A percentile compares a stretch with the other conserved stretches of the same genome.
Conservation (phyloP, 1,284 basidiomycete species). For the Anthracocystis walkeri region DNA sequence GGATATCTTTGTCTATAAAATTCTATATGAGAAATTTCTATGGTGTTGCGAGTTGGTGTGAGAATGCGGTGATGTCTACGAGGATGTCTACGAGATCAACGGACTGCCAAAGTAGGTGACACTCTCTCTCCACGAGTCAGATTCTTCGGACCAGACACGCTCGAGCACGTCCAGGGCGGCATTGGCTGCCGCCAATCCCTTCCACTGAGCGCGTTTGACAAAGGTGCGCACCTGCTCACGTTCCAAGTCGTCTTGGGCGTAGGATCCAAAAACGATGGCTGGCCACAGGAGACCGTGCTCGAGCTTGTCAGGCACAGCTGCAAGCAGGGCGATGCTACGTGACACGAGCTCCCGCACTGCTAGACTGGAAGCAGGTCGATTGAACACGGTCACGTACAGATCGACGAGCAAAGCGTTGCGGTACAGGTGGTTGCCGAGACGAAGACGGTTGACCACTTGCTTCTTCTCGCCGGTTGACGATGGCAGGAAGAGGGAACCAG, state of each 20-base stretch:
- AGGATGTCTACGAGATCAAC: conserved; percentile 28
- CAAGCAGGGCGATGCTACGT: conserved; percentile 30
- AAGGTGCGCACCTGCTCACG: conserved; percentile 25
- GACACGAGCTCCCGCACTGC: conserved; percentile 34
- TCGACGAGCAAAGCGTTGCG: conserved; percentile 47
- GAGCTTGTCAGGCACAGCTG: conserved; percentile 24
- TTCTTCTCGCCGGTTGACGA: conserved; percentile 10
- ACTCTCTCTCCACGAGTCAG: conserved; percentile 34
- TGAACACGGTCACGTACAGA: conserved; percentile 44
- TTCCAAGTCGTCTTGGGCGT: conserved; percentile 21
- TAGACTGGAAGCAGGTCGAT: conserved; percentile 25
- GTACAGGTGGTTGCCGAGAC: conserved; percentile 43
- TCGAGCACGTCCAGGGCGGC: conserved; percentile 32
- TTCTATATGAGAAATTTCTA: conserved; percentile 6
- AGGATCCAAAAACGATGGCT: conserved; percentile 33
- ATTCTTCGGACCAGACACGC: conserved; percentile 35
- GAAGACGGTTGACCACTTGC: conserved; percentile 40
- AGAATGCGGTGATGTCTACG: no score
- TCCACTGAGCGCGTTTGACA: conserved; percentile 29
- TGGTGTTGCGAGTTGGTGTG: background rate
- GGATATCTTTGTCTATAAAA: background rate
- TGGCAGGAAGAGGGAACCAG: conserved; percentile 29
- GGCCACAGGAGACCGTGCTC: conserved; percentile 47
- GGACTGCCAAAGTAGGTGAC: conserved; percentile 48
- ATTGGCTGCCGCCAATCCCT: conserved; percentile 18